phyloP scores from a whole-genome alignment of 1,139 yeast species.

The Geotrichum macrosporum region DNA sequence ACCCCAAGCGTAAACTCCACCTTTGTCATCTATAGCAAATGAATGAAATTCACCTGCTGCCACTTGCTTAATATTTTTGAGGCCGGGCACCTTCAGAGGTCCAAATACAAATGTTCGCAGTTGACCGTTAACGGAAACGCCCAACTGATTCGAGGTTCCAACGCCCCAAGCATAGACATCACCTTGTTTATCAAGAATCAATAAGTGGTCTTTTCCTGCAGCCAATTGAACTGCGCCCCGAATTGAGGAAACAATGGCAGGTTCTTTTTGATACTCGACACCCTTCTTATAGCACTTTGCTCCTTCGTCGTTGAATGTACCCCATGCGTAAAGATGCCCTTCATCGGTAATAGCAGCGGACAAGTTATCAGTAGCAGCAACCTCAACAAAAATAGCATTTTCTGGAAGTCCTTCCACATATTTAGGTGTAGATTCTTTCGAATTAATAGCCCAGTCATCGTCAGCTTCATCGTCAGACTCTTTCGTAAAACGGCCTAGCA shows the following conservation, averaged over 20 bases:
- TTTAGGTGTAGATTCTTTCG: constrained; percentile 82
- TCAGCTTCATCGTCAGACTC: constrained; percentile 61
- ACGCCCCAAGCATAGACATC: constrained; percentile 96
- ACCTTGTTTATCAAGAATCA: constrained; percentile 80
- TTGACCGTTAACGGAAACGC: constrained; percentile 46
- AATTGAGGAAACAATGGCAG: constrained; percentile 58
- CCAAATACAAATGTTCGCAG: constrained; percentile 36
- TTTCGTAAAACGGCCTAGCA: constrained; percentile 82
- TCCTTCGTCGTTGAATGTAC: constrained; percentile 94
- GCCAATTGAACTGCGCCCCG: constrained; percentile 79
- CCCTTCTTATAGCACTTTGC: constrained; percentile 73
- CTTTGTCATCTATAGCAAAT: constrained; percentile 77
- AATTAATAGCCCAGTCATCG: constrained; percentile 80
- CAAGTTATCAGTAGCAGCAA: constrained; percentile 91
- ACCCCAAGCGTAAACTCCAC: constrained; percentile 84
- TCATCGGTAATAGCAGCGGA: constrained; percentile 73
- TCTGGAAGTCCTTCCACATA: constrained; percentile 65
- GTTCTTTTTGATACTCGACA: constrained; percentile 59
- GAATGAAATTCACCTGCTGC: constrained; percentile 96
- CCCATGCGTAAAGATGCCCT: constrained; percentile 97
- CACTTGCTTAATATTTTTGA: constrained; percentile 69
- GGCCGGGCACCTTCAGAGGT: constrained; percentile 35
- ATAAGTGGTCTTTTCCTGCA: constrained; percentile 85
- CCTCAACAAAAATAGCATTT: constrained; percentile 57
- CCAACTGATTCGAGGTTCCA: constrained; percentile 89